Evolutionary conservation across 371 early-diverging fungal species (phyloP), one percentile per base, ranked within the genome.

Genomic region (Hamiltosporidium tvaerminnensis): DNA sequence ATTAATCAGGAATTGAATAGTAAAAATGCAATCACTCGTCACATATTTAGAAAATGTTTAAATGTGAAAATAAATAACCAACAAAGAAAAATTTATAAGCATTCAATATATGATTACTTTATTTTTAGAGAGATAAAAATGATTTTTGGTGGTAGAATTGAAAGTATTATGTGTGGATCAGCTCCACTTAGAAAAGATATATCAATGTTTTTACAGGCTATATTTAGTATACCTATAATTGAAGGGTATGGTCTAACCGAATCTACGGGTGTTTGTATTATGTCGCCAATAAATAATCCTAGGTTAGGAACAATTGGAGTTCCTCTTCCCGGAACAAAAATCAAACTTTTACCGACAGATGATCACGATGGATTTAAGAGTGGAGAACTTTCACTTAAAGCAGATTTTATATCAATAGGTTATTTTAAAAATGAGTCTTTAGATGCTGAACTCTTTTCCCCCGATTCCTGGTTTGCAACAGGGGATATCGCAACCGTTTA

Each of bases 191-290:
- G 83, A 34, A 70, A 79, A 4, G 85, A 89, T 10, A 84, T 88
- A 14, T 70, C 92, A 72, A 81, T 83, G 63, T 96, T 92, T 79
- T 66, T 93, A 57, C 85, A 91, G 34, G 82, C 89, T 44, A 82
- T 83, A 14, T 85, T 95, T 69, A 84, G 84, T 56, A 82, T 83
- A 50, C 78, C 82, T 48, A 83, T 94, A 2, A 81, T 81, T 68
- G 89, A 93, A 77, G 92, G 89, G 2, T 97, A 91, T 72, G 98
- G 96, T 1, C 86, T 85, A 68, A 92, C 92, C 31, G 95, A 94
- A 73, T 83, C 85, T 31, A 82, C 83, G 33, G 89, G 87, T 23
- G 83, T 84, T 67, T 76, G 82, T 64, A 76, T 81, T 0, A 36
- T 81, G 31, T 57, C 71, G 23, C 68, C 76, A 52, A 37, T 70